A percentile compares a stretch with the other conserved stretches of the same genome.
Evolutionary conservation across 306 rosid species (phyloP).

Genomic region (Cucurbita argyrosperma): DNA sequence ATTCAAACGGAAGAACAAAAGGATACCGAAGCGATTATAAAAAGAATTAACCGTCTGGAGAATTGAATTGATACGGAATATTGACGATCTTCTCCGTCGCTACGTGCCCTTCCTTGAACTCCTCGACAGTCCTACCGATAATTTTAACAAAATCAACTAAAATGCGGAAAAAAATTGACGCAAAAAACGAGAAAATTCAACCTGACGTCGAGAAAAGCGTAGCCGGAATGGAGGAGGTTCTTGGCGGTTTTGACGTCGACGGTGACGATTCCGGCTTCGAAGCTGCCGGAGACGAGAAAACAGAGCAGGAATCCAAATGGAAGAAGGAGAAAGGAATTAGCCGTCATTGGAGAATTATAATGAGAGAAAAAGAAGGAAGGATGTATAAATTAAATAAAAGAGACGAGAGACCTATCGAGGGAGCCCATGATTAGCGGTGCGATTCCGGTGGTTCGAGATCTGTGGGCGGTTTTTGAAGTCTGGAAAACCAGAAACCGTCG

Average conservation of each 20-base stretch:
- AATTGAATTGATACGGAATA: slow-evolving; percentile 57
- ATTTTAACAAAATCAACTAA: background rate
- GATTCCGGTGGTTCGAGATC: background rate
- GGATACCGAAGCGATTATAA: background rate
- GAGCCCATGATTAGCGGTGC: slow-evolving; percentile 16
- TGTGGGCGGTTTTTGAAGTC: background rate
- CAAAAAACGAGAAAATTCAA: background rate
- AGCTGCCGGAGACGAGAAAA: slow-evolving; percentile 18
- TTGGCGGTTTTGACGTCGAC: slow-evolving; percentile 48
- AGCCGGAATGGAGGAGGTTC: slow-evolving; percentile 37
- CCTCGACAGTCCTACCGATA: slow-evolving; percentile 50
- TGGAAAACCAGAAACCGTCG: slow-evolving; percentile 9
- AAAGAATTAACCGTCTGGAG: slow-evolving; percentile 37
- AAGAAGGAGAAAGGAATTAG: slow-evolving; percentile 13
- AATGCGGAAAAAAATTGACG: background rate
- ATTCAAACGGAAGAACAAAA: background rate
- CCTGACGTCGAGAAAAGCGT: slow-evolving; percentile 71
- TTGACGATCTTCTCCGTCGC: slow-evolving; percentile 46
- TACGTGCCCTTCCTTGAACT: slow-evolving; percentile 51
- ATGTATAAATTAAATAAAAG: background rate
- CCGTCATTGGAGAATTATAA: slow-evolving; percentile 12
- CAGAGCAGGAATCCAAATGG: slow-evolving; percentile 15
- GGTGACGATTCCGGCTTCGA: slow-evolving; percentile 38
- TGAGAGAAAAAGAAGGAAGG: background rate
- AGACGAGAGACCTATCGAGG: slow-evolving; percentile 13